phyloP scores from a whole-genome alignment of 768 basidiomycete species.

The Naganishia friedmannii region DNA sequence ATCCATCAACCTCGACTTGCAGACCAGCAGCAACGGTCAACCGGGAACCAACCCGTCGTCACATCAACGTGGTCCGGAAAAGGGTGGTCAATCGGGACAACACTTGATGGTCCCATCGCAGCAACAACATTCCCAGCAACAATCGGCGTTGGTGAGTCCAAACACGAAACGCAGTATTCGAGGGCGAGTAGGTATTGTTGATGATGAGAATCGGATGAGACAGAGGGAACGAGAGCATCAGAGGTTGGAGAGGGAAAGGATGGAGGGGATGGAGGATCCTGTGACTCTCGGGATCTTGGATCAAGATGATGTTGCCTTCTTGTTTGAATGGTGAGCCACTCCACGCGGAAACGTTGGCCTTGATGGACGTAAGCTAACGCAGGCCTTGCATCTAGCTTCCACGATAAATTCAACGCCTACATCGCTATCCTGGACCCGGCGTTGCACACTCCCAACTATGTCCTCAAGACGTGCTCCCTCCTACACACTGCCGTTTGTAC shows the following conservation, averaged over 20 bases:
- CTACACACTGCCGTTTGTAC: slow-evolving; percentile 35
- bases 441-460: slow-evolving; percentile 33
- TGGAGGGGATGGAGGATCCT: slow-evolving; percentile 34
- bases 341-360: not conserved
- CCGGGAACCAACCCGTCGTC: not conserved
- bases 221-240: slow-evolving; percentile 15
- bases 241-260: slow-evolving; percentile 13
- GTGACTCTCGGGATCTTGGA: slow-evolving; percentile 30
- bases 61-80: not conserved
- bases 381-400: slow-evolving; percentile 25
- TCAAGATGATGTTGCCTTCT: slow-evolving; percentile 30
- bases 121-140: not conserved
- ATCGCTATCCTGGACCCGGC: slow-evolving; percentile 37
- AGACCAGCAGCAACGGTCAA: not conserved
- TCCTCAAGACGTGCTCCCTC: slow-evolving; percentile 26
- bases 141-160: not conserved
- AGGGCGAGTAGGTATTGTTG: slow-evolving; percentile 10
- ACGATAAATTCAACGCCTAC: slow-evolving; percentile 33
- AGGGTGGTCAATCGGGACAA: not conserved
- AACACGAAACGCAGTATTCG: not conserved
- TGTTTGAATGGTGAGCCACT: slow-evolving; percentile 28
- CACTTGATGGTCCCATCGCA: slow-evolving; percentile 9
- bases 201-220: slow-evolving; percentile 17
- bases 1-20: not conserved
- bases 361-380: not conserved